Evolutionary conservation across 2,329 filamentous ascomycete genomes (phyloP).

Genomic region (Aspergillus brasiliensis): DNA sequence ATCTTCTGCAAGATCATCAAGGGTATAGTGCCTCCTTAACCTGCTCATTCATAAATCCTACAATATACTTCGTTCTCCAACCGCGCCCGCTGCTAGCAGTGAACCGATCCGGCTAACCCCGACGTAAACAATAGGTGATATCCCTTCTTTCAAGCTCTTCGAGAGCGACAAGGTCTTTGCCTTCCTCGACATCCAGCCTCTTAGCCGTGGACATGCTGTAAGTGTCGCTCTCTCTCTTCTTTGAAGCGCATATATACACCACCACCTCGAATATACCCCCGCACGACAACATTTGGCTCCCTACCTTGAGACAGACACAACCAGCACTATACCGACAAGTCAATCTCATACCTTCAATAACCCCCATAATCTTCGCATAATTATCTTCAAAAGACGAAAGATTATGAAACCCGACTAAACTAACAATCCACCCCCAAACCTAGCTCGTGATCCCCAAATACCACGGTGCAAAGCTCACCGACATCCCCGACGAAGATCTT

Average conservation of each 20-base stretch:
- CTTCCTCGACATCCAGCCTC: constrained; percentile 92
- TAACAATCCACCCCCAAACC: neutral
- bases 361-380: neutral
- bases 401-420: constrained; percentile 13
- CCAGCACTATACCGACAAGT: neutral
- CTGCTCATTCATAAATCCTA: neutral
- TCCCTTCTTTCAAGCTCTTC: constrained; percentile 94
- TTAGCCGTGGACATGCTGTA: constrained; percentile 88
- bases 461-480: constrained; percentile 87
- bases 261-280: constrained; percentile 15
- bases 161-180: constrained; percentile 92
- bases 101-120: constrained; percentile 6
- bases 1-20: constrained; percentile 99
- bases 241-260: neutral
- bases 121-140: constrained; percentile 67
- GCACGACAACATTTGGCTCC: constrained; percentile 11
- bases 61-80: constrained; percentile 8
- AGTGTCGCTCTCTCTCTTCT: constrained; percentile 32
- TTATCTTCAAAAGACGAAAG: neutral
- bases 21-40: constrained; percentile 54
- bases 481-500: constrained; percentile 89
- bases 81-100: neutral
- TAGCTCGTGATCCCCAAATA: constrained; percentile 95
- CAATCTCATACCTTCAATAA: neutral
- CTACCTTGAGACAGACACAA: neutral